Evolutionary conservation across 2,329 filamentous ascomycete genomes (phyloP).

Genomic region (Rhynchosporium secalis): DNA sequence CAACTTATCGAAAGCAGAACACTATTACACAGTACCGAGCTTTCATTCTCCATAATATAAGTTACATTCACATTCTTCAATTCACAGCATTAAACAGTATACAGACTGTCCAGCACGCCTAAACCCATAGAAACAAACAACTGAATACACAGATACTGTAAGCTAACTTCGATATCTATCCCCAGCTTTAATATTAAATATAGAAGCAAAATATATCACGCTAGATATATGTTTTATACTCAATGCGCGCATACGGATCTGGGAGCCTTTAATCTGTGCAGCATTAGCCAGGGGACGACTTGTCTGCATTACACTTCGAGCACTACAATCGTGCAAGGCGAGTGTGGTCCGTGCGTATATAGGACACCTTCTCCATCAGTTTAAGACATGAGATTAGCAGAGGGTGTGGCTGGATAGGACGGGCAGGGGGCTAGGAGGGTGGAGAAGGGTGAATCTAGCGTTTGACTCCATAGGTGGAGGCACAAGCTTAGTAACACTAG

Average conservation of each 20-base stretch:
- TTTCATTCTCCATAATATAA: background rate
- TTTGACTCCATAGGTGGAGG: slow-evolving; percentile 4
- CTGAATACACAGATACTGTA: background rate
- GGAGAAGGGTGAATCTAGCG: slow-evolving; percentile 3
- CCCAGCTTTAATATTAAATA: slow-evolving; percentile 2
- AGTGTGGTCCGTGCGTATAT: slow-evolving; percentile 16
- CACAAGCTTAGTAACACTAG: slow-evolving; percentile 13
- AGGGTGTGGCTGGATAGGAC: background rate
- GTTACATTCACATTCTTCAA: background rate
- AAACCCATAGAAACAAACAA: background rate
- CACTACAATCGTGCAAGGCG: background rate
- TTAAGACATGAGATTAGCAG: slow-evolving; percentile 14
- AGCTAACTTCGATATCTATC: background rate
- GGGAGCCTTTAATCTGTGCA: background rate
- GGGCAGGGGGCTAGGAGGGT: no score
- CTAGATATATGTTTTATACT: background rate
- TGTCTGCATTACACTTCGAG: slow-evolving; percentile 2
- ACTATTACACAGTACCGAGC: background rate
- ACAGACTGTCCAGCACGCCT: background rate
- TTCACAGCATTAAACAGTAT: slow-evolving; percentile 2
- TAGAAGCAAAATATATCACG: slow-evolving; percentile 3
- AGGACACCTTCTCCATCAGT: slow-evolving; percentile 16
- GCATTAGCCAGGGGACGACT: background rate
- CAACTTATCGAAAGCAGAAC: background rate
- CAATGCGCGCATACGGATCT: slow-evolving; percentile 1